A percentile compares a stretch with the other conserved stretches of the same genome.
Conservation (phyloP, 768 basidiomycete species). For the Macrolepiota albuminosa region DNA sequence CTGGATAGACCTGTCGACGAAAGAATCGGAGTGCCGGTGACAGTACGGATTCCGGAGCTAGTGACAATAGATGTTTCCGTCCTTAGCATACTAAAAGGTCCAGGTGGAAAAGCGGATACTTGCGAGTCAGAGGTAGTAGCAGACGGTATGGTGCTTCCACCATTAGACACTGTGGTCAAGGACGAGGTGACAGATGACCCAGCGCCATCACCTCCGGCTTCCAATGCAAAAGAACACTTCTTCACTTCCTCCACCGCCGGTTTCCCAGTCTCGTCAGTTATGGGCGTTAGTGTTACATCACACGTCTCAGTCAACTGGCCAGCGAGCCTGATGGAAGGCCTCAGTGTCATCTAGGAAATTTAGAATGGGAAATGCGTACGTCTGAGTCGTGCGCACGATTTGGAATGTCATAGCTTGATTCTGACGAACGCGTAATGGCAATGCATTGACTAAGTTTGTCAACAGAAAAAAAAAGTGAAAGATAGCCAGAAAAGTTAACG, state of each 20-base stretch:
- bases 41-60: constrained; percentile 2
- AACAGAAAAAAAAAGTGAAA: constrained; percentile 33
- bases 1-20: constrained; percentile 11
- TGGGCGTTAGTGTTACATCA: constrained; percentile 50
- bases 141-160: constrained; percentile 5
- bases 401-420: constrained; percentile 33
- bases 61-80: neutral
- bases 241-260: constrained; percentile 47
- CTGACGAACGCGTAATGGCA: constrained; percentile 32
- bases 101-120: neutral
- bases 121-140: constrained; percentile 5
- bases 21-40: constrained; percentile 13
- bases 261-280: constrained; percentile 44
- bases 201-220: constrained; percentile 11
- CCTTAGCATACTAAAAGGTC: neutral
- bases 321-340: constrained; percentile 31
- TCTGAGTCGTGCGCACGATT: constrained; percentile 38
- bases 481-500: constrained; percentile 32
- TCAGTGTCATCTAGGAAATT: constrained; percentile 7
- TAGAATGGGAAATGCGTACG: constrained; percentile 33
- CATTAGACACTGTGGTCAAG: constrained; percentile 17
- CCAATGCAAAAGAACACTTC: constrained; percentile 42
- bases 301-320: constrained; percentile 58
- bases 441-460: constrained; percentile 27
- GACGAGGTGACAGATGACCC: constrained; percentile 8